phyloP scores from a whole-genome alignment of 495 filamentous ascomycete species.

The Pseudoneurospora amorphoporcata region DNA sequence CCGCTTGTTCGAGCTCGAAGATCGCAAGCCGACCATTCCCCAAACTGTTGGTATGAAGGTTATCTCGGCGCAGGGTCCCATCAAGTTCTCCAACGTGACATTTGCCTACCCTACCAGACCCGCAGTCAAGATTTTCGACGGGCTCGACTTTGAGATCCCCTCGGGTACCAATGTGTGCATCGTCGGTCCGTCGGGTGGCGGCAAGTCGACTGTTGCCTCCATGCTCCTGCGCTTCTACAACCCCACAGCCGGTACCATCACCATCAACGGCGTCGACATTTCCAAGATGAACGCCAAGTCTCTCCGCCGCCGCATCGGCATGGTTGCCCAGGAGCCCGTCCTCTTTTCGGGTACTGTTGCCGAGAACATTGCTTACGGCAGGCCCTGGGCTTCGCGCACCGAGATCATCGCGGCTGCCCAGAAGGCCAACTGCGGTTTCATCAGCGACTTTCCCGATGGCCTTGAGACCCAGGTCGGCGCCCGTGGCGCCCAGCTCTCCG shows the following conservation, averaged over 20 bases:
- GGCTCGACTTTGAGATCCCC: slow-evolving; percentile 80
- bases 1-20: slow-evolving; percentile 90
- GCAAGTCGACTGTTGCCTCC: slow-evolving; percentile 88
- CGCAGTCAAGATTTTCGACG: slow-evolving; percentile 81
- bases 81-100: slow-evolving; percentile 71
- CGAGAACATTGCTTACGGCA: slow-evolving; percentile 93
- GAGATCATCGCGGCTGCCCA: slow-evolving; percentile 82
- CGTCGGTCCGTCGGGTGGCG: slow-evolving; percentile 88
- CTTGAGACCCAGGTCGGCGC: slow-evolving; percentile 90
- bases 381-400: slow-evolving; percentile 61
- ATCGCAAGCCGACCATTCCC: slow-evolving; percentile 77
- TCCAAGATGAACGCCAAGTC: slow-evolving; percentile 84
- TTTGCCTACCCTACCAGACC: slow-evolving; percentile 90
- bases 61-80: slow-evolving; percentile 71
- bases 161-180: slow-evolving; percentile 92
- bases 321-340: slow-evolving; percentile 92
- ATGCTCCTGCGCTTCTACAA: slow-evolving; percentile 85
- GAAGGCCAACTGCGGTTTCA: slow-evolving; percentile 95
- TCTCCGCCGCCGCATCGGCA: slow-evolving; percentile 84
- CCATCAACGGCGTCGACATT: slow-evolving; percentile 78
- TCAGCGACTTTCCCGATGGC: slow-evolving; percentile 91
- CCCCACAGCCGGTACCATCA: slow-evolving; percentile 65
- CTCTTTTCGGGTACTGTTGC: slow-evolving; percentile 93
- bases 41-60: slow-evolving; percentile 72
- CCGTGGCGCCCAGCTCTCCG: slow-evolving; percentile 85